Base-by-base conservation (phyloP, 2,329 filamentous ascomycete species). In the Fusarium begoniae region DNA sequence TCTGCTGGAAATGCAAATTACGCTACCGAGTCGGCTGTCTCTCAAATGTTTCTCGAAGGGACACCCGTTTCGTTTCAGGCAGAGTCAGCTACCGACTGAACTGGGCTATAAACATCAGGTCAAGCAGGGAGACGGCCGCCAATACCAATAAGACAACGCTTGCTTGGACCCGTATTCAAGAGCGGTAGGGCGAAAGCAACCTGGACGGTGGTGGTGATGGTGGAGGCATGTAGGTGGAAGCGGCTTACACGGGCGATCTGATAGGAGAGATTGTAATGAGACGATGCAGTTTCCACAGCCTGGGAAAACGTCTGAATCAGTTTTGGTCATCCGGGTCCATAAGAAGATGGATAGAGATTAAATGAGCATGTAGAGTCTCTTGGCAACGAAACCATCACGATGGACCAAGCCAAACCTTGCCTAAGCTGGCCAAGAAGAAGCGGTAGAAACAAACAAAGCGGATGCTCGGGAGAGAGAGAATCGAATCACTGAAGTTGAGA, bases 41-140 rank as follows among this genome's bases (percentile, higher is more conserved):
- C 48, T 66, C 58, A 74, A 69, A 53, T 70, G 61, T 75, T 75
- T 75, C 65, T 73, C 24, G 41, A 59, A 32, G 28, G 53, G 55
- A 41, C 37, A 57, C n/a, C 30, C 59, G 73, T 75, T 75, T 75
- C 72, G 73, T 75, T 75, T 75, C 73, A 75, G 72, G 66, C 57
- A 73, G 72, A 73, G 62, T 75, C 69, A 70, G 51, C 37, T 47
- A 72, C n/a, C 28, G 32, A n/a, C 51, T 43, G 55, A 45, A 66
- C 63, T 70, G 72, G 72, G 35, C 61, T n/a, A 30, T 32, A 40
- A 47, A 70, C 50, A 63, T 61, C 67, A 72, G 63, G 61, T 56
- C 47, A 67, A 30, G 58, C 37, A 73, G 48, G 59, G 61, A 64
- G 54, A 64, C n/a, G 28, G 28, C 35, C 43, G 37, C 56, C 41